Base-by-base conservation (phyloP, 306 rosid species). In the Betula pendula region DNA sequence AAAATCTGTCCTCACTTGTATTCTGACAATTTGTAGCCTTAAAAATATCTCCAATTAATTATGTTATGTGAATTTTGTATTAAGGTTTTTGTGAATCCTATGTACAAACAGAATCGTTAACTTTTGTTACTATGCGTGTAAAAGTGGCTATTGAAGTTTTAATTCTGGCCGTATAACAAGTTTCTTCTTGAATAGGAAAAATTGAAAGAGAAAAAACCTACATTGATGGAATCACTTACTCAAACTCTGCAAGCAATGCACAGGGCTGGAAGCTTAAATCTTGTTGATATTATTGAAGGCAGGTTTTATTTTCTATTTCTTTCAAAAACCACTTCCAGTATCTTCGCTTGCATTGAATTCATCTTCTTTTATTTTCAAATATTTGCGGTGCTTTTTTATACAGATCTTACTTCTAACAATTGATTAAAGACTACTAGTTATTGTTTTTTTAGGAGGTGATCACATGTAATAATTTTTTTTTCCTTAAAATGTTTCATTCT, bases 221-320 rank as follows among this genome's bases (percentile, higher is more conserved):
- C 97, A 38, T 44, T 81, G 88, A 20, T 75, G 0, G 99, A 96
- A 79, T 81, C 98, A 35, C 86, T 96, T 72, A 77, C 79, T 19
- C 99, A 91, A 81, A 90, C 98, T 82, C 99, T 96, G 77, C 98
- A 96, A 86, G 92, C 96, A 38, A 89, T 93, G 83, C 86, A 96
- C 77, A 88, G 85, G 71, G 97, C 99, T 87, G 99, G 99, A 63
- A 93, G 99, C 80, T 70, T 96, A 81, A 86, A 76, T 83, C 97
- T 96, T 17, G 75, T 81, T 14, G 99, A 96, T 59, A 74, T 91
- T 81, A 89, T 91, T 77, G 99, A 96, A 93, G 99, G 99, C 81
- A 84, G 82, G 96, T 83, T 65, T 79, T 49, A 60, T 77, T 45
- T 78, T 53, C 52, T 77, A 6, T 25, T 79, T 56, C 71, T 29